Conservation (phyloP, 352 stramenopile species). For the Phytophthora palmivora region DNA sequence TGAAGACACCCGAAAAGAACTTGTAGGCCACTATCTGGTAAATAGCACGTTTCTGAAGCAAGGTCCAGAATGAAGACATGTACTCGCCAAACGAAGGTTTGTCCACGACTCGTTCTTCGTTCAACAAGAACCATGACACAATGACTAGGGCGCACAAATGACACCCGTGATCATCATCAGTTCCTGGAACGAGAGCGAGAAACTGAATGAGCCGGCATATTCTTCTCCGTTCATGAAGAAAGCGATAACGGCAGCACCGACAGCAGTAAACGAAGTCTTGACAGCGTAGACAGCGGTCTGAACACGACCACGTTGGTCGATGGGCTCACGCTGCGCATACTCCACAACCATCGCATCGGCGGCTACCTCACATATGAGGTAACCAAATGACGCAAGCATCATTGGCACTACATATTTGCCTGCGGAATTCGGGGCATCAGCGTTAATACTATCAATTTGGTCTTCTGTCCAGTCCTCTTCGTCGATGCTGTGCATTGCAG, state of each 20-base stretch:
- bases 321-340: constrained; percentile 52
- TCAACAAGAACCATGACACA: constrained; percentile 43
- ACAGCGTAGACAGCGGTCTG: constrained; percentile 55
- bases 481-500: constrained; percentile 41
- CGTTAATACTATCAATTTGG: constrained; percentile 43
- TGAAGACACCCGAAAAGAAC: constrained; percentile 66
- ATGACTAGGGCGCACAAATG: constrained; percentile 39
- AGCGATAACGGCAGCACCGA: constrained; percentile 46
- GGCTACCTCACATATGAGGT: constrained; percentile 53
- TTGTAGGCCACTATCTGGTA: constrained; percentile 68
- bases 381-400: constrained; percentile 64
- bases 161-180: constrained; percentile 44
- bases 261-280: constrained; percentile 45
- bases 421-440: constrained; percentile 30
- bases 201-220: constrained; percentile 48
- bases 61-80: constrained; percentile 49
- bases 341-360: constrained; percentile 71
- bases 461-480: constrained; percentile 39
- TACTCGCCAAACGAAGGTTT: constrained; percentile 34
- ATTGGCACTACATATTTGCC: constrained; percentile 55
- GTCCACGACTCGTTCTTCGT: constrained; percentile 36
- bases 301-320: constrained; percentile 45
- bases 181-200: constrained; percentile 49
- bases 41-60: constrained; percentile 59
- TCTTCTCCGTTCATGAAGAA: constrained; percentile 52